phyloP scores from a whole-genome alignment of 345 rosid genomes.

The Anastatica hierochuntica region DNA sequence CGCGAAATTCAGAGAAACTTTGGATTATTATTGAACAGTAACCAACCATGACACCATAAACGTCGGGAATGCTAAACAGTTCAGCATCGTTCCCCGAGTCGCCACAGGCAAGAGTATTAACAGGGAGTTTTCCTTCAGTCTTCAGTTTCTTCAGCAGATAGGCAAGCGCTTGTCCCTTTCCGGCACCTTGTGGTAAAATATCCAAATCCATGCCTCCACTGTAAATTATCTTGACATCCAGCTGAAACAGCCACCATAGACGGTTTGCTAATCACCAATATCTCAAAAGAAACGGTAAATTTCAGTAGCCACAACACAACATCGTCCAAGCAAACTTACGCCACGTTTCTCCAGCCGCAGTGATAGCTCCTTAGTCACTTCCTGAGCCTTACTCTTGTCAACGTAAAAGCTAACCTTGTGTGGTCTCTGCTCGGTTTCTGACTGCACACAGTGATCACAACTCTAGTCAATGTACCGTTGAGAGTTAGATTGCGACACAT shows the following conservation, averaged over 20 bases:
- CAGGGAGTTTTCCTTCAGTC: conserved; percentile 58
- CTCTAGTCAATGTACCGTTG: neutral
- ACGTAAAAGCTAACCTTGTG: conserved; percentile 92
- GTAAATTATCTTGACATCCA: conserved; percentile 88
- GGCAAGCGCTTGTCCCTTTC: conserved; percentile 97
- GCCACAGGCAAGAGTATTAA: conserved; percentile 88
- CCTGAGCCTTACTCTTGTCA: conserved; percentile 69
- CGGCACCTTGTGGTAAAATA: conserved; percentile 91
- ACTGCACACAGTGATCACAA: conserved; percentile 32
- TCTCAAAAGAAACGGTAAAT: neutral
- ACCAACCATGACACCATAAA: conserved; percentile 89
- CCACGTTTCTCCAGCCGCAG: conserved; percentile 48
- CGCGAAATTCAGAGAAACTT: neutral
- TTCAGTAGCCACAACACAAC: too few relatives aligned
- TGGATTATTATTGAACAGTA: neutral
- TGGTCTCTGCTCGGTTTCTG: conserved; percentile 81
- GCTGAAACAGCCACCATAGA: conserved; percentile 29
- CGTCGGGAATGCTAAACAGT: conserved; percentile 80
- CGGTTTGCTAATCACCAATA: neutral
- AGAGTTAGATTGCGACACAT: neutral
- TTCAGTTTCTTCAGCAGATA: conserved; percentile 70
- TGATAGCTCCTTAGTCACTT: conserved; percentile 50
- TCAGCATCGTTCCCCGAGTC: conserved; percentile 99
- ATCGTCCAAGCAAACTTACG: conserved; percentile 32
- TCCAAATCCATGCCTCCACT: conserved; percentile 96